phyloP scores from a whole-genome alignment of 495 filamentous ascomycete genomes.

The Penicillium bialowiezense region DNA sequence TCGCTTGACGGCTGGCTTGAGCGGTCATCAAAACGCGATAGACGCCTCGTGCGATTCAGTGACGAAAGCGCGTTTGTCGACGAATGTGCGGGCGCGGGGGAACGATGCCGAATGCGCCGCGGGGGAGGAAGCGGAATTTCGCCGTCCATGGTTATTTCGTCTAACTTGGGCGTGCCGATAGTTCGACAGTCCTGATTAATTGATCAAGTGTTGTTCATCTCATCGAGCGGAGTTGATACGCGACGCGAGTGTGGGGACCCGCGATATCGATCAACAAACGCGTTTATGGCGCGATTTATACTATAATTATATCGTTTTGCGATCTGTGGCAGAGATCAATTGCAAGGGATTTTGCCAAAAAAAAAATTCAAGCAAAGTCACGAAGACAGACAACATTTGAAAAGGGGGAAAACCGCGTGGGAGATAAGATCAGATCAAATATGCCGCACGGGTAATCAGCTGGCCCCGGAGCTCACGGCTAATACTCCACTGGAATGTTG shows the following conservation, averaged over 20 bases:
- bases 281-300: constrained; percentile 9
- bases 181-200: neutral
- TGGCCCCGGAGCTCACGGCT: constrained; percentile 20
- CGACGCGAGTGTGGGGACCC: constrained; percentile 20
- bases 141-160: constrained; percentile 33
- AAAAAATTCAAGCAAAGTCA: no score
- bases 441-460: constrained; percentile 25
- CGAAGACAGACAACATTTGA: neutral
- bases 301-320: neutral
- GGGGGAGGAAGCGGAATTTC: constrained; percentile 45
- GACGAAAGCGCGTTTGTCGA: constrained; percentile 18
- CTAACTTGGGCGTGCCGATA: neutral
- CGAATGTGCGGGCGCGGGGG: constrained; percentile 19
- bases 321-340: constrained; percentile 1
- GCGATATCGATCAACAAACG: constrained; percentile 21
- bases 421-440: constrained; percentile 30
- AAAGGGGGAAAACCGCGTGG: neutral
- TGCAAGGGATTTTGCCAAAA: neutral
- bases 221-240: constrained; percentile 5
- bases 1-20: constrained; percentile 63
- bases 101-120: constrained; percentile 40
- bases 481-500: constrained; percentile 20
- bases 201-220: neutral
- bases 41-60: constrained; percentile 30
- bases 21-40: constrained; percentile 40